phyloP scores from a whole-genome alignment of 177 flowering plant species.

The Vitis hybrid region DNA sequence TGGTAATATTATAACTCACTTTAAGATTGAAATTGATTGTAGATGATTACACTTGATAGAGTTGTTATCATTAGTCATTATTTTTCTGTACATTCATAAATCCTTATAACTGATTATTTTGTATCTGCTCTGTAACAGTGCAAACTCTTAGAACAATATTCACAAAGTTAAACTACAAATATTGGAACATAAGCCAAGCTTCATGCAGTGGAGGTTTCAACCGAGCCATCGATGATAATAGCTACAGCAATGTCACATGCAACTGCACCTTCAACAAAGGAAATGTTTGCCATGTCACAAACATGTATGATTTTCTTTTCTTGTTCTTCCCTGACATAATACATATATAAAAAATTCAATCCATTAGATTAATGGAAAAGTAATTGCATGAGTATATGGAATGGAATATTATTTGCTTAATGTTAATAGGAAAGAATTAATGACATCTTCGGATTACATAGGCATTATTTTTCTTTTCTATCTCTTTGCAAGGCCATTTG shows the following conservation, averaged over 20 bases:
- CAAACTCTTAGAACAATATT: constrained; percentile 34
- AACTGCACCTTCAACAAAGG: constrained; percentile 25
- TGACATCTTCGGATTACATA: too few relatives aligned
- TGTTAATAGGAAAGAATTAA: too few relatives aligned
- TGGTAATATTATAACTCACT: too few relatives aligned
- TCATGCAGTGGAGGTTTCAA: constrained; percentile 37
- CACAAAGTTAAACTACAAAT: constrained; percentile 23
- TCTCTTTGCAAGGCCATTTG: too few relatives aligned
- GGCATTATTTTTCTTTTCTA: too few relatives aligned
- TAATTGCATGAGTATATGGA: too few relatives aligned
- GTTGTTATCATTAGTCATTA: too few relatives aligned
- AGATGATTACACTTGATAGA: too few relatives aligned
- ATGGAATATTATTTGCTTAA: too few relatives aligned
- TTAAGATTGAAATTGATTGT: too few relatives aligned
- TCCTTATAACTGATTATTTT: background rate
- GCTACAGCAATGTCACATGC: constrained; percentile 30
- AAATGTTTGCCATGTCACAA: constrained; percentile 45
- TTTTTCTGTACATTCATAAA: background rate
- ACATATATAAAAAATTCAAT: background rate
- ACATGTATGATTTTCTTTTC: constrained; percentile 35
- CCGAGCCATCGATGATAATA: background rate
- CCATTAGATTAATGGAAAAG: too few relatives aligned
- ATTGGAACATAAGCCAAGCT: constrained; percentile 26
- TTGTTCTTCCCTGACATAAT: background rate
- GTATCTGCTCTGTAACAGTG: constrained; percentile 25